A percentile compares a stretch with the other conserved stretches of the same genome.
These are phyloP conservation scores for Verticillium dahliae DNA, from an alignment of 2,329 filamentous ascomycete genomes.

Conservation along the genomic window DNA sequence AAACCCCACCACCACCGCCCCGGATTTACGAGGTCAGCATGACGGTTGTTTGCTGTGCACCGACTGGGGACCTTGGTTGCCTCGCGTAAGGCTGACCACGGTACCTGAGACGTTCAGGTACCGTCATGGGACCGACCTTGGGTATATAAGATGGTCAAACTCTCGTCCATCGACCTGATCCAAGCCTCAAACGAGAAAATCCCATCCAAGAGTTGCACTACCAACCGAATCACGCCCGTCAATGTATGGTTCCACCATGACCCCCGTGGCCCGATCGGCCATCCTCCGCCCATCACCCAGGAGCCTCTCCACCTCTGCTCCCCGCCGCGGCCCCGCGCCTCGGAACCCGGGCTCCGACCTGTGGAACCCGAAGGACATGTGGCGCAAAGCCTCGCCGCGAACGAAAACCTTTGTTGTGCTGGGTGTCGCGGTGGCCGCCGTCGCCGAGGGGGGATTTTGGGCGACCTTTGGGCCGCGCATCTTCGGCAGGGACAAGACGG, in stretches of 20 bases:
- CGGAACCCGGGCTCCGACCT: slow-evolving; percentile 1
- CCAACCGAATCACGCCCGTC: no score
- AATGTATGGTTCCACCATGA: neutral
- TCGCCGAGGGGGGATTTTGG: neutral
- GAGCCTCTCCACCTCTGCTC: neutral
- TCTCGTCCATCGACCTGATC: no score
- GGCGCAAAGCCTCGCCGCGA: neutral
- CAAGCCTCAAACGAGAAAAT: neutral
- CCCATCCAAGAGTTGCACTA: no score
- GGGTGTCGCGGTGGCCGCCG: neutral
- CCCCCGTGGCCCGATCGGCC: no score
- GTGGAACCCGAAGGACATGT: neutral
- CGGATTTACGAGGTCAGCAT: neutral
- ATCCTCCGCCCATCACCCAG: no score
- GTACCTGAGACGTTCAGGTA: no score
- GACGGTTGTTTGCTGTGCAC: neutral
- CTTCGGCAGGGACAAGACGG: neutral
- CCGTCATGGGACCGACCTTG: no score
- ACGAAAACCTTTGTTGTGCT: neutral
- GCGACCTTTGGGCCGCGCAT: neutral
- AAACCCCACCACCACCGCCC: neutral
- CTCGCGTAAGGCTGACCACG: no score
- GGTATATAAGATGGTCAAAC: no score
- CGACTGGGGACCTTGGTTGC: no score
- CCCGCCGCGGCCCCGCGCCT: neutral